Percentiles rank a stretch among this genome's conserved stretches.
These are phyloP conservation scores for Sphaerobolus stellatus DNA, from an alignment of 1,284 basidiomycete species.

Conservation along the genomic window DNA sequence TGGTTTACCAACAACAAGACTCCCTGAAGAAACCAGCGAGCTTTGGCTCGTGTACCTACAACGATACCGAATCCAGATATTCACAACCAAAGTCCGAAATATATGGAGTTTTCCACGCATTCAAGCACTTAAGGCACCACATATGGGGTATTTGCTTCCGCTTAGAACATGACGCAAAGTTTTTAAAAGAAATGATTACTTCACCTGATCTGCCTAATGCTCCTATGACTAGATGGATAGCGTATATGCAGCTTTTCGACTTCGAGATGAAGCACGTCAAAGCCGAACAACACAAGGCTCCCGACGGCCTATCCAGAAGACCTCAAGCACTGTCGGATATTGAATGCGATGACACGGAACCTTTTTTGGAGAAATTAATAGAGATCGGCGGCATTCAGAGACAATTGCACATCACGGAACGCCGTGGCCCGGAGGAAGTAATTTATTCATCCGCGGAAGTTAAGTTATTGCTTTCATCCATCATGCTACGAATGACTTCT, in stretches of 20 bases:
- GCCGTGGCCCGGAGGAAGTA: too few relatives aligned
- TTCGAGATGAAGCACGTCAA: not conserved
- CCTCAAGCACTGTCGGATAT: too few relatives aligned
- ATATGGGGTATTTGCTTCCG: conserved; percentile 34
- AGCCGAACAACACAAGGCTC: not conserved
- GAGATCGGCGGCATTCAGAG: too few relatives aligned
- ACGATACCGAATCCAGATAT: conserved; percentile 35
- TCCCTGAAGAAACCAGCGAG: conserved; percentile 21
- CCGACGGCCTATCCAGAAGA: not conserved
- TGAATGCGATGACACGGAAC: too few relatives aligned
- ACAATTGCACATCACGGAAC: too few relatives aligned
- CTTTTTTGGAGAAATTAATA: too few relatives aligned
- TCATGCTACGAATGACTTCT: too few relatives aligned
- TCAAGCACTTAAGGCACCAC: conserved; percentile 26
- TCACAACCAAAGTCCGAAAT: conserved; percentile 44
- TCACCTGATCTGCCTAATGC: conserved; percentile 14
- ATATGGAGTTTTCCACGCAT: conserved; percentile 36
- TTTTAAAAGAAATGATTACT: conserved; percentile 42
- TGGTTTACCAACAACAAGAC: conserved; percentile 29
- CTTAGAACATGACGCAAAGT: conserved; percentile 40
- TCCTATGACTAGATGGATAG: conserved; percentile 16
- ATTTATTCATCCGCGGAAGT: too few relatives aligned
- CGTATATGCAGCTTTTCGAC: conserved; percentile 28
- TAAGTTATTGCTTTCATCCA: too few relatives aligned
- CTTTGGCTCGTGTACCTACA: conserved; percentile 36